A percentile compares a stretch with the other conserved stretches of the same genome.
Conservation (phyloP, 805 yeast species). For the Nakazawaea molendinolei region DNA sequence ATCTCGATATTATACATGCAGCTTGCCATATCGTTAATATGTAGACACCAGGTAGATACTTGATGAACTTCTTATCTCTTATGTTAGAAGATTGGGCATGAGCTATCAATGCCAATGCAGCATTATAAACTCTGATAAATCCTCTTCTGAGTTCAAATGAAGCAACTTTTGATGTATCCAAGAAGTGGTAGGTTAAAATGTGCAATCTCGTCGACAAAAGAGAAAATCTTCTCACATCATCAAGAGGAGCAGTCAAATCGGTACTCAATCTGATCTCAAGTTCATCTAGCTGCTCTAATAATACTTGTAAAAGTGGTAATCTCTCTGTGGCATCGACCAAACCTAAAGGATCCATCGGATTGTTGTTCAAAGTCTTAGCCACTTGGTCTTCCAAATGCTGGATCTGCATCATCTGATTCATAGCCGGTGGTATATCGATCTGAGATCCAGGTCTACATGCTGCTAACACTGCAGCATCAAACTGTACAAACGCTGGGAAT, state of each 20-base stretch:
- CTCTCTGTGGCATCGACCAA: slow-evolving; percentile 63
- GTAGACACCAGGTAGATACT: slow-evolving; percentile 78
- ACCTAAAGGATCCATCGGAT: slow-evolving; percentile 60
- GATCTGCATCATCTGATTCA: slow-evolving; percentile 74
- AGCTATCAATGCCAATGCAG: slow-evolving; percentile 63
- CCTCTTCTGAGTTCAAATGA: slow-evolving; percentile 64
- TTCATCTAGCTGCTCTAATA: slow-evolving; percentile 69
- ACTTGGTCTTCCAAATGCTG: slow-evolving; percentile 84
- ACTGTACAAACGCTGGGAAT: slow-evolving; percentile 85
- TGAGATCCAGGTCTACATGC: slow-evolving; percentile 43
- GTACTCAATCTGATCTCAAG: slow-evolving; percentile 50
- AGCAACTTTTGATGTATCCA: slow-evolving; percentile 50
- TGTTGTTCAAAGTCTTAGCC: slow-evolving; percentile 67
- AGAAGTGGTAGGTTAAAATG: slow-evolving; percentile 71
- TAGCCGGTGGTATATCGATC: slow-evolving; percentile 44
- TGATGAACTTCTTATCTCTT: slow-evolving; percentile 55
- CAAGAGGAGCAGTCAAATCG: slow-evolving; percentile 37
- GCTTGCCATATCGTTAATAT: slow-evolving; percentile 88
- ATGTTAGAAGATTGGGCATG: slow-evolving; percentile 61
- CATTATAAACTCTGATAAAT: slow-evolving; percentile 69
- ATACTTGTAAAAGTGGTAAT: slow-evolving; percentile 63
- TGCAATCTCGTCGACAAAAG: slow-evolving; percentile 75
- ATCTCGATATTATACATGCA: slow-evolving; percentile 72
- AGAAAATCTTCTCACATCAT: slow-evolving; percentile 64
- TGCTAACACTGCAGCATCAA: slow-evolving; percentile 62